Evolutionary conservation across 2,329 filamentous ascomycete genomes (phyloP).

Genomic region (Nannizzia gypsea): DNA sequence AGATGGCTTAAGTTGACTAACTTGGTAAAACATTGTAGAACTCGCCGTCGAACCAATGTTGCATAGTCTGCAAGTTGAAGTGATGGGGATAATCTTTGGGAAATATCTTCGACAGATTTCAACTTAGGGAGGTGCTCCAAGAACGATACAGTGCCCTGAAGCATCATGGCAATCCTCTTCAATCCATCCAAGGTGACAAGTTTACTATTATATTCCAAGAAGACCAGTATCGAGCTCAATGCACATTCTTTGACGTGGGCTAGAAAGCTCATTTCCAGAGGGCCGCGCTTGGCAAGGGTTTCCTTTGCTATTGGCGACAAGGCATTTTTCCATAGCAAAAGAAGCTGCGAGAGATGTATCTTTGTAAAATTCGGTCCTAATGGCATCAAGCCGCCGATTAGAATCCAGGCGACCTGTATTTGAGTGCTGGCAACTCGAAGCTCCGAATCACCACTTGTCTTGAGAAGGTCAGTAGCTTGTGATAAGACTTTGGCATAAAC

Average conservation of each 20-base stretch:
- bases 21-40: conserved; percentile 89
- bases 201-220: conserved; percentile 84
- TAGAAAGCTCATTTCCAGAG: conserved; percentile 82
- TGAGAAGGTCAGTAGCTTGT: conserved; percentile 82
- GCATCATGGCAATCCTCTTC: conserved; percentile 81
- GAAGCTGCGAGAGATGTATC: conserved; percentile 86
- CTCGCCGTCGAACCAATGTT: conserved; percentile 82
- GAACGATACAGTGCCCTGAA: conserved; percentile 87
- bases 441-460: conserved; percentile 83
- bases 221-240: conserved; percentile 78
- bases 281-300: conserved; percentile 69
- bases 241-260: conserved; percentile 93
- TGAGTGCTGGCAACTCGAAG: conserved; percentile 84
- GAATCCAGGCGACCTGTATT: conserved; percentile 93
- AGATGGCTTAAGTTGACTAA: conserved; percentile 78
- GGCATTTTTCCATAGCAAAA: conserved; percentile 94
- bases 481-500: conserved; percentile 85
- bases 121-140: conserved; percentile 71
- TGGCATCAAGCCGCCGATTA: conserved; percentile 93
- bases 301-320: conserved; percentile 88
- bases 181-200: conserved; percentile 88
- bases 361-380: conserved; percentile 97
- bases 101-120: conserved; percentile 76
- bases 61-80: conserved; percentile 83
- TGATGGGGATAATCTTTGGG: conserved; percentile 69